Conservation (phyloP, 2,329 filamentous ascomycete species). For the Cytospora leucostoma region DNA sequence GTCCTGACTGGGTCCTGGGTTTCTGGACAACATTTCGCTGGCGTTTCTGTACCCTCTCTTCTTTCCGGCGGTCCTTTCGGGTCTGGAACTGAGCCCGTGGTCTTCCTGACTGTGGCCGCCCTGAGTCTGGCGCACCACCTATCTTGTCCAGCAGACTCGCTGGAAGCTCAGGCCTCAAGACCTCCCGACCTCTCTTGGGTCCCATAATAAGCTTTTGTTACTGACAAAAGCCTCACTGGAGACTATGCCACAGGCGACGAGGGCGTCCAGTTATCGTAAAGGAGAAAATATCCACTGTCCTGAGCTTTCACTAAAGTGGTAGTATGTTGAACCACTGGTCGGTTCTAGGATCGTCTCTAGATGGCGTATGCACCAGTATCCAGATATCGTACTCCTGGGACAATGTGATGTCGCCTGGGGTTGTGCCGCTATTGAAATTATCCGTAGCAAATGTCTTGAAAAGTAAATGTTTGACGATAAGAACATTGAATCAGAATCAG, state of each 20-base stretch:
- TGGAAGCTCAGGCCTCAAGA: conserved; percentile 42
- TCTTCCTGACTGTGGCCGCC: conserved; percentile 22
- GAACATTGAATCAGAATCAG: background rate
- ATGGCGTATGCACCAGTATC: no score
- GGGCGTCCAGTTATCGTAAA: background rate
- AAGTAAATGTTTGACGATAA: background rate
- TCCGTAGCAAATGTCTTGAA: background rate
- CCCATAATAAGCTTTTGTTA: conserved; percentile 7
- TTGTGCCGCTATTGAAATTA: no score
- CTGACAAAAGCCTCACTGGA: conserved; percentile 28
- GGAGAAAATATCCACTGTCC: background rate
- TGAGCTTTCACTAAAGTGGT: background rate
- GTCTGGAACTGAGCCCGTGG: conserved; percentile 28
- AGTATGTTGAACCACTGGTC: background rate
- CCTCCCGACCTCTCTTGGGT: conserved; percentile 31
- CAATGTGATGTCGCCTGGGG: no score
- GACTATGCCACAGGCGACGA: background rate
- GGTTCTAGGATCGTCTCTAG: no score
- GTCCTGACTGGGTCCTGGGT: background rate
- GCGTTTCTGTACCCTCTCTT: conserved; percentile 60
- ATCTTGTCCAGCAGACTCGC: conserved; percentile 47
- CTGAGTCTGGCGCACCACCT: conserved; percentile 31
- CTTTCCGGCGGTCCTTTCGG: conserved; percentile 69
- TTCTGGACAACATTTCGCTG: conserved; percentile 36
- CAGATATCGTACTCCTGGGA: no score